Percentiles rank a stretch among this genome's conserved stretches.
These are phyloP conservation scores for Bolboschoenoplectus hybrid DNA, from an alignment of 202 grass and related monocot genomes.

Conservation along the genomic window DNA sequence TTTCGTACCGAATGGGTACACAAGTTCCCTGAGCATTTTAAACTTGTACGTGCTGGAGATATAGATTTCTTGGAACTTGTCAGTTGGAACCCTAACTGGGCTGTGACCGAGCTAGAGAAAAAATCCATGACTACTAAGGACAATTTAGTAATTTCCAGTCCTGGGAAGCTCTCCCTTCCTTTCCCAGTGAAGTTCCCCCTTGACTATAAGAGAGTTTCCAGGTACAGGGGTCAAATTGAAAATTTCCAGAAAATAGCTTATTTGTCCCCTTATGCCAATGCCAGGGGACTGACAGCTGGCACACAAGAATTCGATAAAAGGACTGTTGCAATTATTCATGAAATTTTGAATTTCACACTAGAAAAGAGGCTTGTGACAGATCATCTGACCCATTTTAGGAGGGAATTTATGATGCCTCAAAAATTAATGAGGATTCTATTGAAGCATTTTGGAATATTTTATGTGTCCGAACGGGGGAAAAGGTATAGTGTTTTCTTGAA, in stretches of 20 bases:
- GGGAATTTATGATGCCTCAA: slow-evolving; percentile 90
- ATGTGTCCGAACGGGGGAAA: slow-evolving; percentile 79
- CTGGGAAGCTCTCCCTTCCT: slow-evolving; percentile 66
- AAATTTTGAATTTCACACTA: slow-evolving; percentile 76
- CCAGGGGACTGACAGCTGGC: slow-evolving; percentile 55
- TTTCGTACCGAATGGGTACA: slow-evolving; percentile 69
- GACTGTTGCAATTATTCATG: slow-evolving; percentile 78
- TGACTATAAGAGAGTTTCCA: slow-evolving; percentile 58
- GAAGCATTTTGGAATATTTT: slow-evolving; percentile 89
- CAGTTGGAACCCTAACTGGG: slow-evolving; percentile 68
- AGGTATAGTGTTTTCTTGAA: slow-evolving; percentile 70
- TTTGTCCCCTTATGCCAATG: slow-evolving; percentile 76
- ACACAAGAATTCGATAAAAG: slow-evolving; percentile 81
- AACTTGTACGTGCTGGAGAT: slow-evolving; percentile 54
- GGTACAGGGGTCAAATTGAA: slow-evolving; percentile 52
- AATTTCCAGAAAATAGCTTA: slow-evolving; percentile 58
- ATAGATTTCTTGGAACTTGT: slow-evolving; percentile 65
- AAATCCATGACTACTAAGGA: slow-evolving; percentile 40
- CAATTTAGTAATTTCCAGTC: slow-evolving; percentile 20
- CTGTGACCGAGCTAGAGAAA: slow-evolving; percentile 75
- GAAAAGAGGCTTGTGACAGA: slow-evolving; percentile 88
- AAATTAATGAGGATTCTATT: slow-evolving; percentile 82
- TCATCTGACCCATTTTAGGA: slow-evolving; percentile 76
- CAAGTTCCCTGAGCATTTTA: slow-evolving; percentile 75
- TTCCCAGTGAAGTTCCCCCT: slow-evolving; percentile 75